These are phyloP conservation scores for Pseudozyma hubeiensis DNA, from an alignment of 1,284 basidiomycete genomes.

Conservation along the genomic window DNA sequence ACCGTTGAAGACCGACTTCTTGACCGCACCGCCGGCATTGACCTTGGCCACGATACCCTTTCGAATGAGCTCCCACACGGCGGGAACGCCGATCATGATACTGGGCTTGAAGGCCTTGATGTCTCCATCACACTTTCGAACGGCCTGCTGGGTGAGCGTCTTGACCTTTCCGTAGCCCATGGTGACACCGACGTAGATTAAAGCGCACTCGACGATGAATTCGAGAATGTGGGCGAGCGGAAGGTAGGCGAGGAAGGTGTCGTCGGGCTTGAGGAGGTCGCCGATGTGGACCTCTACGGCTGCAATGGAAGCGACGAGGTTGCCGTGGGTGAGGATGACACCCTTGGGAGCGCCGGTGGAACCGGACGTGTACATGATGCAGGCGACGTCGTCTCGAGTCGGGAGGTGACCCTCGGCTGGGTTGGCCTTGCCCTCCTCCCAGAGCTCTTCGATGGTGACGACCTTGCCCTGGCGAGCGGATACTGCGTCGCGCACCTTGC, in stretches of 20 bases:
- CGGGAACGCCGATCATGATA: conserved; percentile 91
- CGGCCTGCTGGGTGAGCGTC: conserved; percentile 92
- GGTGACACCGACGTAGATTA: conserved; percentile 74
- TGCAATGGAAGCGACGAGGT: conserved; percentile 86
- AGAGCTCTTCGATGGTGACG: conserved; percentile 59
- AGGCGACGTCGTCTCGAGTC: conserved; percentile 73
- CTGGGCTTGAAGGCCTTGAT: conserved; percentile 83
- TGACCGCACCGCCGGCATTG: conserved; percentile 76
- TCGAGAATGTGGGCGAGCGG: conserved; percentile 92
- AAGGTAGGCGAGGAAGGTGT: conserved; percentile 88
- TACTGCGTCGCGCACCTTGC: conserved; percentile 65
- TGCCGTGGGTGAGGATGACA: conserved; percentile 86
- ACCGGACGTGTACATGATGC: conserved; percentile 98
- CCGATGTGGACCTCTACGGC: conserved; percentile 81
- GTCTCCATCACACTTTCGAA: conserved; percentile 90
- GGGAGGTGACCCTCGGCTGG: conserved; percentile 44
- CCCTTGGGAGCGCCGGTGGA: conserved; percentile 93
- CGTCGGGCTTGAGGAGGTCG: conserved; percentile 78
- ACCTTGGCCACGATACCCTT: conserved; percentile 88
- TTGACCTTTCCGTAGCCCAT: conserved; percentile 92
- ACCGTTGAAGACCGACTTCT: conserved; percentile 79
- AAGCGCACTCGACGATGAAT: conserved; percentile 76
- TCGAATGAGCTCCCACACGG: conserved; percentile 77
- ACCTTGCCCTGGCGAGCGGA: conserved; percentile 50
- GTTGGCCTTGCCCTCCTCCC: conserved; percentile 71